These are phyloP conservation scores for Apophysomyces trapeziformis DNA, from an alignment of 371 early-diverging fungal species.

Conservation along the genomic window DNA sequence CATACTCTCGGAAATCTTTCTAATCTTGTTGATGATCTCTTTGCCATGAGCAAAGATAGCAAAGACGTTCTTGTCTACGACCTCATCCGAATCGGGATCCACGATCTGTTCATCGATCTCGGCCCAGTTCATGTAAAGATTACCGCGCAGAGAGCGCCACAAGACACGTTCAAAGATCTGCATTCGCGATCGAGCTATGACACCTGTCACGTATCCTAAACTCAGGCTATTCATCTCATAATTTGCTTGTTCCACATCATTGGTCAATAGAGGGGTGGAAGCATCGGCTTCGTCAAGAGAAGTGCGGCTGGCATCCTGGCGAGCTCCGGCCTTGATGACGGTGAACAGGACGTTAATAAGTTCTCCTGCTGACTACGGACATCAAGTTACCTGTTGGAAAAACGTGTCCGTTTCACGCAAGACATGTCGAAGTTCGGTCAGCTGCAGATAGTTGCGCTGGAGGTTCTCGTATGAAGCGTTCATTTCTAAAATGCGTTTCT, in stretches of 20 bases:
- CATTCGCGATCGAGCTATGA: conserved; percentile 83
- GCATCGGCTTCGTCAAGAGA: conserved; percentile 63
- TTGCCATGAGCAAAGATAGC: conserved; percentile 96
- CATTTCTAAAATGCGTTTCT: conserved; percentile 84
- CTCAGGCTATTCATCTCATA: conserved; percentile 48
- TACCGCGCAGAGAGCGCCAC: conserved; percentile 97
- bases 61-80: conserved; percentile 93
- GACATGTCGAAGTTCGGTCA: conserved; percentile 90
- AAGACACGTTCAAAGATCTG: conserved; percentile 94
- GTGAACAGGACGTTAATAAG: conserved; percentile 4
- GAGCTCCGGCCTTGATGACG: conserved; percentile 54
- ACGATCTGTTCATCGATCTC: conserved; percentile 92
- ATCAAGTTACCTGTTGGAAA: conserved; percentile 66
- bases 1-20: conserved; percentile 92
- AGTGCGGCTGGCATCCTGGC: conserved; percentile 56
- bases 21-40: conserved; percentile 87
- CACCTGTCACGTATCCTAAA: conserved; percentile 88
- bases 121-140: conserved; percentile 94
- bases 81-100: conserved; percentile 76
- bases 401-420: conserved; percentile 86
- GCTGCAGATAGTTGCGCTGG: conserved; percentile 83
- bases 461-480: conserved; percentile 86
- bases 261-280: conserved; percentile 66
- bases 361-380: conserved; percentile 64
- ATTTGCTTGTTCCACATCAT: conserved; percentile 57